Evolutionary conservation across 2,329 filamentous ascomycete species (phyloP), one percentile per base, ranked within the genome.

Genomic region (Cryphonectria nitschkei): DNA sequence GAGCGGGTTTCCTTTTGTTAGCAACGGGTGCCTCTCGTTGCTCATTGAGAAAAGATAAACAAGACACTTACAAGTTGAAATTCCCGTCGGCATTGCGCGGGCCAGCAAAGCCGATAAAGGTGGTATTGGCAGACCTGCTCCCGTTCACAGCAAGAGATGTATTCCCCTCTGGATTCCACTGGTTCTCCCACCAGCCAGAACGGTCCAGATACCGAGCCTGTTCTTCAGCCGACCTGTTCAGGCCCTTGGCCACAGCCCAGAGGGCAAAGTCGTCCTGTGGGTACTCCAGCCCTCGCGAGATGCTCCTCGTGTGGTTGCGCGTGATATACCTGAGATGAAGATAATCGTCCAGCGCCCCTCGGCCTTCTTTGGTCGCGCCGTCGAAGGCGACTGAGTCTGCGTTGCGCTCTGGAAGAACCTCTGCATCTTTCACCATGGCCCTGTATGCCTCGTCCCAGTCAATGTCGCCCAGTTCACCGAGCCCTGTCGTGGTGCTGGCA

Each of bases 331-430:
- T 84, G 41, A 84, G 80, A 3, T 78, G 74, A 4, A 85, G 75
- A 85, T 86, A 88, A 77, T 87, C 85, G 7, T 85, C 83, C 3
- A 88, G 77, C 9, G 85, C 86, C 16, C 86, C 85, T 39, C 87
- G 80, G 0, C 86, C 86, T 75, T 88, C 81, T 69, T 85, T 83
- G 0, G 83, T 85, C 0, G 82, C 84, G 0, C 83, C 83, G 71
- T 86, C 85, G 0, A 81, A 80, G 0, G 85, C 84, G 37, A 80
- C 77, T 0, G 81, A 80, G 60, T 83, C 82, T 72, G 81, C 73
- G 71, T 83, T 83, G 68, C 84, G 84, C n/a, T 80, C 78, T 9
- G 85, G 82, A 1, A 81, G 80, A 54, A 84, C 81, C 74, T 87
- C 85, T 8, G 86, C 86, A 70, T 88, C 82, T 52, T 83, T 85